phyloP scores from a whole-genome alignment of 2,329 filamentous ascomycete genomes.

The Capronia coronata region DNA sequence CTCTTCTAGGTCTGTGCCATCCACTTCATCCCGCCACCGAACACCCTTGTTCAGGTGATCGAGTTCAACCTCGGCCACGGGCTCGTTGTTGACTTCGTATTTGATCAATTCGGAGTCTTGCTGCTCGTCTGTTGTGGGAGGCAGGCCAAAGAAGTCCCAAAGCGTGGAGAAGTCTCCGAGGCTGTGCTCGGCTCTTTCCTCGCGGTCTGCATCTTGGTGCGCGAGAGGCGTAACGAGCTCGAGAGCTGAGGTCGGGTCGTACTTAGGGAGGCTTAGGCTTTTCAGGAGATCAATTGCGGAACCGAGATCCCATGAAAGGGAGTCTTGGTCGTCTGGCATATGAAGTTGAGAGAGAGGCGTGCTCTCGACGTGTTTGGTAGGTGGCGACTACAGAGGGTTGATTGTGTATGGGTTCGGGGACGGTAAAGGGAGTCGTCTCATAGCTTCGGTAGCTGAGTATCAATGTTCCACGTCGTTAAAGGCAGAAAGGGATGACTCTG shows the following conservation, averaged over 20 bases:
- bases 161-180: conserved; percentile 42
- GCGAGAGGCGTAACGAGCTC: background rate
- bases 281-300: conserved; percentile 41
- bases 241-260: background rate
- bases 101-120: conserved; percentile 13
- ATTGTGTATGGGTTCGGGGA: conserved; percentile 4
- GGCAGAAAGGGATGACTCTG: background rate
- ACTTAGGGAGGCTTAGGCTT: conserved; percentile 24
- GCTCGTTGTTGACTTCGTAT: conserved; percentile 19
- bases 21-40: conserved; percentile 32
- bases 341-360: conserved; percentile 5
- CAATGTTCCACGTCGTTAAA: background rate
- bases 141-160: conserved; percentile 35
- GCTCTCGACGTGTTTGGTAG: conserved; percentile 4
- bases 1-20: conserved; percentile 31
- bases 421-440: conserved; percentile 8
- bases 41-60: conserved; percentile 28
- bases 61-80: conserved; percentile 19
- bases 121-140: conserved; percentile 8
- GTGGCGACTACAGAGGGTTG: conserved; percentile 20
- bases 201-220: conserved; percentile 7
- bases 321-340: conserved; percentile 17
- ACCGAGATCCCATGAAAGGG: conserved; percentile 39
- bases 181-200: conserved; percentile 22
- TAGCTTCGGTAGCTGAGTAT: conserved; percentile 4